These are phyloP conservation scores for Stephanodiscus triporus DNA, from an alignment of 108 stramenopile genomes.

Conservation along the genomic window DNA sequence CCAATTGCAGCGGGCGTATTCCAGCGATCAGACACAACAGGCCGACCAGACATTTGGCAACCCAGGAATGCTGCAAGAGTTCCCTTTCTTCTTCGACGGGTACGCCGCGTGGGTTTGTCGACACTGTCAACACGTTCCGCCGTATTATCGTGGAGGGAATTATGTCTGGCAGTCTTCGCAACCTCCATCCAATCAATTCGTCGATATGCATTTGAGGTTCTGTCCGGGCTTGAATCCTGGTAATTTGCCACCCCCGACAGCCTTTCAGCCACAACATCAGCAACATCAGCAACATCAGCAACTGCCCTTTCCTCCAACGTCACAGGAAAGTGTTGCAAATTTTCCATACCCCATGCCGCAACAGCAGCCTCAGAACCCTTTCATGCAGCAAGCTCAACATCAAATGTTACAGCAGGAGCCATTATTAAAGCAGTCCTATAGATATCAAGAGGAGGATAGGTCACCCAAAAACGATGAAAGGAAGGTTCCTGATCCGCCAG, in stretches of 20 bases:
- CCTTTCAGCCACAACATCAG: not conserved
- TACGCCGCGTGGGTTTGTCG: slow-evolving; percentile 52
- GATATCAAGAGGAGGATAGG: not conserved
- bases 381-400: not conserved
- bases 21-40: not conserved
- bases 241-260: slow-evolving; percentile 1
- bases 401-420: not conserved
- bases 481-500: slow-evolving; percentile 16
- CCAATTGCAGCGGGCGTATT: not conserved
- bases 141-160: slow-evolving; percentile 45
- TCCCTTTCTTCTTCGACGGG: slow-evolving; percentile 51
- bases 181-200: slow-evolving; percentile 48
- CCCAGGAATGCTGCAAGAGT: slow-evolving; percentile 29
- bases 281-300: not conserved
- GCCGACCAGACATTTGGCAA: slow-evolving; percentile 1
- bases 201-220: slow-evolving; percentile 39
- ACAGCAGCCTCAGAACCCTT: slow-evolving; percentile 3
- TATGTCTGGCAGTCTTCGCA: slow-evolving; percentile 49
- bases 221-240: slow-evolving; percentile 42
- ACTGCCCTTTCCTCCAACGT: not conserved
- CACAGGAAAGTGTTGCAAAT: not conserved
- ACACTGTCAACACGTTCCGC: slow-evolving; percentile 42
- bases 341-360: slow-evolving; percentile 12
- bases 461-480: not conserved
- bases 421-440: slow-evolving; percentile 6